Conservation (phyloP, 2,329 filamentous ascomycete genomes). For the Myrmaecium sp. region DNA sequence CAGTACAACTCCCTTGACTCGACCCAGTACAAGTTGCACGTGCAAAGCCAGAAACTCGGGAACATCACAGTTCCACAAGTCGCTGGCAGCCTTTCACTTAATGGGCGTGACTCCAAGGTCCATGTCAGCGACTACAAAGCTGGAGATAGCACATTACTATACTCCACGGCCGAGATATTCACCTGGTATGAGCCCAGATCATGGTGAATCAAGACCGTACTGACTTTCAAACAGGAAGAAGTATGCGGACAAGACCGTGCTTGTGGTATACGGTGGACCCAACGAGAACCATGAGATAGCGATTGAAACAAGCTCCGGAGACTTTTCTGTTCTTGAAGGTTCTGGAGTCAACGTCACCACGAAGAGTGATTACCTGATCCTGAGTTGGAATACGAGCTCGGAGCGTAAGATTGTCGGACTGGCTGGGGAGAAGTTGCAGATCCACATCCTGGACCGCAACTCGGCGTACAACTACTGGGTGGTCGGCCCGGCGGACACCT, state of each 20-base stretch:
- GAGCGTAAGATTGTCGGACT: conserved; percentile 36
- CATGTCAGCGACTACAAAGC: conserved; percentile 51
- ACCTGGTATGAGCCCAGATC: conserved; percentile 26
- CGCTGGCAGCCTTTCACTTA: conserved; percentile 38
- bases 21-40: conserved; percentile 44
- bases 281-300: conserved; percentile 48
- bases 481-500: conserved; percentile 26
- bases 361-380: conserved; percentile 27
- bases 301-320: conserved; percentile 19
- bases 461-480: conserved; percentile 55
- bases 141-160: conserved; percentile 41
- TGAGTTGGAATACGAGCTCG: conserved; percentile 39
- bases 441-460: conserved; percentile 49
- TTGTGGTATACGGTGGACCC: conserved; percentile 47
- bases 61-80: conserved; percentile 41
- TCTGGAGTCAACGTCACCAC: conserved; percentile 17
- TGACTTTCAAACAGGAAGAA: conserved; percentile 47
- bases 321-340: conserved; percentile 24
- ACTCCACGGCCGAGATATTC: conserved; percentile 53
- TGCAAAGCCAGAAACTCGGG: conserved; percentile 41
- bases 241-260: conserved; percentile 39
- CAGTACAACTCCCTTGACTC: conserved; percentile 43
- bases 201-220: background rate
- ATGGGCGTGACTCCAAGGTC: conserved; percentile 48
- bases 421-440: conserved; percentile 30